Base-by-base conservation (phyloP, 2,329 filamentous ascomycete species). In the Cladosporium sp. region DNA sequence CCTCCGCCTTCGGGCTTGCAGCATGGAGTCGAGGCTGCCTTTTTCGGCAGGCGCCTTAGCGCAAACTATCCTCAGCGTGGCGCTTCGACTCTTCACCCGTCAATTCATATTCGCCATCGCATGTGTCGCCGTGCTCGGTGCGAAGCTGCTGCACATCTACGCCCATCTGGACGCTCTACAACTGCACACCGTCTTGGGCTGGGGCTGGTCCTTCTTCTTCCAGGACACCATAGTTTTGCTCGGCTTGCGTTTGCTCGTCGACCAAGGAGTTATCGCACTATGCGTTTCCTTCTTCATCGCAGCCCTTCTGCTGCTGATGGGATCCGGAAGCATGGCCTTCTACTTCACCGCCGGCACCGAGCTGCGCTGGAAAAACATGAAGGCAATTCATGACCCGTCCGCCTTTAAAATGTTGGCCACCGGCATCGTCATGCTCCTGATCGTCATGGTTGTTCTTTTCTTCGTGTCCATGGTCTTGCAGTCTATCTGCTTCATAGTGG, bases 141-240 rank as follows among this genome's bases (percentile, higher is more conserved):
- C 61, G 18, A 63, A 63, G 44, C 33, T 63, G 12, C 61, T 63
- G 31, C 61, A 63, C 50, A 55, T 63, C 33, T 63, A 56, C 61
- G 61, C 61, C 12, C 61, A 63, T 33, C 61, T 63, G 21, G 61
- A 63, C 21, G 61, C 61, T 16, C 14, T 63, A 14, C 61, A 63
- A 56, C 16, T 55, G 23, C 61, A 56, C 37, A 63, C 61, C n/a
- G 18, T 63, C 35, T 35, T 63, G 33, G 61, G 50, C 23, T 63
- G 50, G 50, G 61, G 61, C 61, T 63, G 61, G 61, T 63, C 61
- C 49, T 63, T 63, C 61, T 63, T 63, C 50, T 63, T 63, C 50
- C 61, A 63, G 61, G 61, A 63, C 29, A 63, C 61, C 14, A 53
- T 63, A 46, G 40, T 63, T 18, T 11, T 63, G 12, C 61, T 63